These are phyloP conservation scores for Brassica hybrid DNA, from an alignment of 441 rosid genomes.

Conservation along the genomic window DNA sequence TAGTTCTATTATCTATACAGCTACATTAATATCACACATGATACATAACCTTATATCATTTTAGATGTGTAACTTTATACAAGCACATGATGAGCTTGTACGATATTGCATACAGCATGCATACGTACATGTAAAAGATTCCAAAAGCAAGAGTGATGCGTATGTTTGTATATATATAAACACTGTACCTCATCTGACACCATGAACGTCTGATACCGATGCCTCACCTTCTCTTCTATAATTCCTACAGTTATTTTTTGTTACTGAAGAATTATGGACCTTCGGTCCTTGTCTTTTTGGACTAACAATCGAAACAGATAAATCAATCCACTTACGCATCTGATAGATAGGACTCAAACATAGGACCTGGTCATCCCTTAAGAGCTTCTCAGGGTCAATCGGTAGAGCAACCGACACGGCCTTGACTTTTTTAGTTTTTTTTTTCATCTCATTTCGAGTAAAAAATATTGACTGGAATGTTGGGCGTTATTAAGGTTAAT, in stretches of 20 bases:
- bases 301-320: background rate
- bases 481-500: background rate
- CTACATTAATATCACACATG: background rate
- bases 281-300: background rate
- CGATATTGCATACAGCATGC: constrained; percentile 6
- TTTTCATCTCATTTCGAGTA: background rate
- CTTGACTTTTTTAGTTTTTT: background rate
- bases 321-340: background rate
- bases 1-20: background rate
- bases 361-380: background rate
- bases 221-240: constrained; percentile 47
- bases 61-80: constrained; percentile 21
- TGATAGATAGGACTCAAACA: background rate
- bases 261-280: background rate
- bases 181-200: constrained; percentile 32
- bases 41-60: background rate
- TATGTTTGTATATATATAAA: constrained; percentile 2
- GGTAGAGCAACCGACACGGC: background rate
- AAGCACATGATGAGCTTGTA: constrained; percentile 32
- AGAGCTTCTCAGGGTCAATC: background rate
- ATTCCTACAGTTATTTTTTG: background rate
- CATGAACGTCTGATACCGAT: constrained; percentile 51
- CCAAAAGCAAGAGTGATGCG: constrained; percentile 11
- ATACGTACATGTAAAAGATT: background rate
- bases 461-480: background rate